phyloP scores from a whole-genome alignment of 345 rosid species.

The Angophora floribunda region DNA sequence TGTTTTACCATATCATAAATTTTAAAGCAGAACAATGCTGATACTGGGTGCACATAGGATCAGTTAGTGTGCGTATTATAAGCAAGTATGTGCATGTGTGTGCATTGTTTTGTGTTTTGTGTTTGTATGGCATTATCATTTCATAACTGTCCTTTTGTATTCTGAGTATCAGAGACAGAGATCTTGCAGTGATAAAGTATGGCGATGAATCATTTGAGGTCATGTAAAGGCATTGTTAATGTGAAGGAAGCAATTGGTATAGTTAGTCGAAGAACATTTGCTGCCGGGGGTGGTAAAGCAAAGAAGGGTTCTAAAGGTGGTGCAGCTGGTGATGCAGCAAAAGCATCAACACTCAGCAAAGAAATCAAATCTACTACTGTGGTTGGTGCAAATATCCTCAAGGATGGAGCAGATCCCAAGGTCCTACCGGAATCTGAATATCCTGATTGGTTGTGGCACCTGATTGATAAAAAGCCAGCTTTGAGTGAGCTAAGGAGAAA shows the following conservation, averaged over 20 bases:
- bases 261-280: conserved; percentile 36
- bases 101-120: neutral
- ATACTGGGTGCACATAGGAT: neutral
- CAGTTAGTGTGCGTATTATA: neutral
- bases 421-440: conserved; percentile 58
- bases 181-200: conserved; percentile 24
- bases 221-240: conserved; percentile 15
- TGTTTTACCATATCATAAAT: neutral
- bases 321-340: conserved; percentile 56
- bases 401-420: conserved; percentile 86
- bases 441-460: conserved; percentile 86
- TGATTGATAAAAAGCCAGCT: conserved; percentile 64
- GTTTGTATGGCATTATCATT: neutral
- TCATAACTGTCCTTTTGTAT: neutral
- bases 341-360: conserved; percentile 64
- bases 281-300: conserved; percentile 53
- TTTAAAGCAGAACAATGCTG: neutral
- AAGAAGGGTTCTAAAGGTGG: conserved; percentile 74
- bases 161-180: neutral
- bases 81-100: neutral
- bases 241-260: conserved; percentile 19
- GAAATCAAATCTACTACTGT: conserved; percentile 75
- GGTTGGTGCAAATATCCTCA: conserved; percentile 85
- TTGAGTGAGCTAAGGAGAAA: conserved; percentile 72
- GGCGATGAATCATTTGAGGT: conserved; percentile 34